Evolutionary conservation across 257 asterid species (phyloP), one percentile per base, ranked within the genome.

Genomic region (Euphrasia confusa): DNA sequence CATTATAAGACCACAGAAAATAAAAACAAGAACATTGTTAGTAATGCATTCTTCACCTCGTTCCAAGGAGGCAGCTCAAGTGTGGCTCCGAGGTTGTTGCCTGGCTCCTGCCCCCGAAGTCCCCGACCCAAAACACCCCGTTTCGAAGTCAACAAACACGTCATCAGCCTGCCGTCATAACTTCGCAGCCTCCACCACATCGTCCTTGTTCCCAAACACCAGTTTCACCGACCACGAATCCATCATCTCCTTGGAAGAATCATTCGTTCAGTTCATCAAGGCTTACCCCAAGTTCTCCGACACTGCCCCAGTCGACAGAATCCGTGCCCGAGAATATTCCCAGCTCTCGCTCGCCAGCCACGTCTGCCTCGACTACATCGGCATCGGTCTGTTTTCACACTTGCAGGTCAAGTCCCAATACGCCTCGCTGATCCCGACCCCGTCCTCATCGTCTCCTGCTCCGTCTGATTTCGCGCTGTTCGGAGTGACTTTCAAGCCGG

Each of bases 361-460:
- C 21, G 84, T 92, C 3, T 86, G 89, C 63, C 88, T 92, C 9
- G 97, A 92, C 68, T 92, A 89, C 67, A 83, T 83, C 18, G 99
- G 97, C 0, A 78, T 92, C 11, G 97, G 99, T 18, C 86, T 92
- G n/a, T 86, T 89, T 58, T 86, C 96, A 10, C 86, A 82, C 61
- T 75, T 84, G 21, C 94, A 90, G 74, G 70, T 72, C 63, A 74
- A 75, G 61, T 62, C 77, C 15, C 74, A 69, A 60, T 28, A 14
- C 57, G 39, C 61, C 27, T 59, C 77, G 1, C 4, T 56, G 2
- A 58, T 50, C 74, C 57, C 79, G 10, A 0, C 45, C 7, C 65
- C 75, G 42, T 37, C 42, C 42, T 37, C 42, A 1, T 37, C 42
- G 39, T 60, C 84, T 2, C 42, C 79, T 53, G 57, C 68, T 53